Conservation (phyloP, 345 rosid species). For the Eucalyptus camaldulensis region DNA sequence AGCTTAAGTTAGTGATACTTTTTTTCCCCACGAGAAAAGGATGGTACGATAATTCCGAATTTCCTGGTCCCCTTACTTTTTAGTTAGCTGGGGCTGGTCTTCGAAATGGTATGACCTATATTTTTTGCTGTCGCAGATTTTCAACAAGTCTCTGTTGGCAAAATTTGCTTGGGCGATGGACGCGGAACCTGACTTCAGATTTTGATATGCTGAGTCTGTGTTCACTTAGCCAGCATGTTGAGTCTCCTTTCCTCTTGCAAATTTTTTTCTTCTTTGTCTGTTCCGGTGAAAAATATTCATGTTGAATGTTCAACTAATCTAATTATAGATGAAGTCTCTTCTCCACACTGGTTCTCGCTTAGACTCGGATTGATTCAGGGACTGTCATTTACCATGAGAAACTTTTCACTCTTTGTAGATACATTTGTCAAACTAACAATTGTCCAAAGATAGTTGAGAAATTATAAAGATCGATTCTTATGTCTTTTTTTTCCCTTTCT, state of each 20-base stretch:
- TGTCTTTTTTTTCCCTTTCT: background rate
- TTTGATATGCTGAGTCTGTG: slow-evolving; percentile 21
- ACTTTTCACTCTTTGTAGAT: background rate
- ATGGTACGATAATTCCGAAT: background rate
- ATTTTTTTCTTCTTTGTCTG: background rate
- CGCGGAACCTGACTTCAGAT: slow-evolving; percentile 85
- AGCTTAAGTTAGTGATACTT: background rate
- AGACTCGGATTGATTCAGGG: background rate
- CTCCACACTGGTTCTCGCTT: background rate
- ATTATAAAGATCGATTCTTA: background rate
- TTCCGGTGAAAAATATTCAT: background rate
- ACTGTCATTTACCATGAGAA: background rate
- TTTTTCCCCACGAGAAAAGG: background rate
- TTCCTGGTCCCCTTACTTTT: background rate
- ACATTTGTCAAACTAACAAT: background rate
- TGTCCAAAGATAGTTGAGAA: background rate
- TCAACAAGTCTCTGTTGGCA: slow-evolving; percentile 85
- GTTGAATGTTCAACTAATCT: background rate
- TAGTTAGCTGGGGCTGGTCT: background rate
- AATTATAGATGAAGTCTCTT: background rate
- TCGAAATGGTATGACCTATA: background rate
- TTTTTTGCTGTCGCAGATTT: slow-evolving; percentile 36
- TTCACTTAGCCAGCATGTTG: background rate
- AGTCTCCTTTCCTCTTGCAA: background rate
- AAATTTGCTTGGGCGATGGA: slow-evolving; percentile 98